These are phyloP conservation scores for Cyclospora cayetanensis DNA, from an alignment of 169 alveolate genomes.

Conservation along the genomic window DNA sequence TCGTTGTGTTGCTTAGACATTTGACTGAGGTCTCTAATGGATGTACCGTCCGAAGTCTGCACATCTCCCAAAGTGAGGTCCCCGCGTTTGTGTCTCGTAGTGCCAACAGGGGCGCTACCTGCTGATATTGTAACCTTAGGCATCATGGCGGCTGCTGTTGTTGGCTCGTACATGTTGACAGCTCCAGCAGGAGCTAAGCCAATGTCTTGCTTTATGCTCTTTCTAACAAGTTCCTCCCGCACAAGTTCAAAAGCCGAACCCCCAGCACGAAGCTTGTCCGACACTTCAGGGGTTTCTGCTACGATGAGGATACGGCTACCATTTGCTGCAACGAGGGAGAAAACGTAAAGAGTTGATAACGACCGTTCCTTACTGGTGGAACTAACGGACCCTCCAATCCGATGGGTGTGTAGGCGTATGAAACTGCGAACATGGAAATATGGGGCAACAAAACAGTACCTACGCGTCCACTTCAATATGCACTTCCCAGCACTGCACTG, in stretches of 20 bases:
- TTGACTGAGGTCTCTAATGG: not conserved
- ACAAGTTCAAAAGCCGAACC: conserved; percentile 29
- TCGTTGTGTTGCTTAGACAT: not conserved
- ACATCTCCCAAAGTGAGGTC: not conserved
- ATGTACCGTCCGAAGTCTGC: not conserved
- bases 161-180: not conserved
- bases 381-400: not conserved
- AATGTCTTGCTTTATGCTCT: not conserved
- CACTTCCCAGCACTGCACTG: no score
- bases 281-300: not conserved
- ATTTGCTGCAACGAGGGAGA: conserved; percentile 5
- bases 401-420: conserved; percentile 13
- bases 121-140: not conserved
- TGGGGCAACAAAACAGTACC: no score
- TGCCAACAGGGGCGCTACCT: not conserved
- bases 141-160: not conserved
- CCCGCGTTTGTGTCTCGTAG: not conserved
- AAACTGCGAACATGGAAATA: not conserved
- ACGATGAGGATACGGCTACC: conserved; percentile 24
- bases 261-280: conserved; percentile 29
- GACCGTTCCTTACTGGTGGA: not conserved
- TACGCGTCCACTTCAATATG: no score
- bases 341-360: not conserved
- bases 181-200: not conserved
- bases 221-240: conserved; percentile 12